These are phyloP conservation scores for Microsporum audouinii DNA, from an alignment of 2,329 filamentous ascomycete species.

Conservation along the genomic window DNA sequence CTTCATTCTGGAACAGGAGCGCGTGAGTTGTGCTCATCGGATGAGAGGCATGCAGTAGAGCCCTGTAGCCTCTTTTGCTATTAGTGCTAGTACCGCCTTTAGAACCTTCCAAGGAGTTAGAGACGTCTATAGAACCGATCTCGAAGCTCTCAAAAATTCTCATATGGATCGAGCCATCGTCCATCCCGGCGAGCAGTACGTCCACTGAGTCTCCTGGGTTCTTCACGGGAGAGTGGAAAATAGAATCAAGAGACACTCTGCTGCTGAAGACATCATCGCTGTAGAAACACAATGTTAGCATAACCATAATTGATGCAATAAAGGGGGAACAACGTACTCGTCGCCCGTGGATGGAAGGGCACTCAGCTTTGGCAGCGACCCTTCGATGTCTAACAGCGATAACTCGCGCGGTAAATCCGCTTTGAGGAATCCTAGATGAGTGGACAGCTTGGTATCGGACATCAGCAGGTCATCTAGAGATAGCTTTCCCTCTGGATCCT, in stretches of 20 bases:
- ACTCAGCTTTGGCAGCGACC: constrained; percentile 63
- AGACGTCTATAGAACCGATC: constrained; percentile 50
- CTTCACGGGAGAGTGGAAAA: constrained; percentile 52
- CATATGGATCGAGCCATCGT: constrained; percentile 59
- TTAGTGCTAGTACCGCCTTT: constrained; percentile 18
- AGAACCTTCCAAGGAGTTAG: background rate
- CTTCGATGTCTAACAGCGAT: constrained; percentile 63
- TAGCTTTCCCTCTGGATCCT: constrained; percentile 17
- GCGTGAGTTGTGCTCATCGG: constrained; percentile 63
- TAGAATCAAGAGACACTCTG: constrained; percentile 55
- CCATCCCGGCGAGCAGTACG: constrained; percentile 63
- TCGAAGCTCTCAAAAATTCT: constrained; percentile 79
- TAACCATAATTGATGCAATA: background rate
- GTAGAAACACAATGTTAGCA: constrained; percentile 22
- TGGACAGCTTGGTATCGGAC: constrained; percentile 26
- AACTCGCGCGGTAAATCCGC: constrained; percentile 60
- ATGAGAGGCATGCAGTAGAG: constrained; percentile 57
- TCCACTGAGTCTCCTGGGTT: constrained; percentile 64
- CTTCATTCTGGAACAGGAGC: constrained; percentile 43
- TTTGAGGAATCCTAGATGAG: constrained; percentile 24
- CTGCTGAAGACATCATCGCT: constrained; percentile 55
- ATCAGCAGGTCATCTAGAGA: constrained; percentile 34
- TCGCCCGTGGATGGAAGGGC: constrained; percentile 55
- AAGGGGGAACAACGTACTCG: constrained; percentile 30
- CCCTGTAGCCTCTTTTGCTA: constrained; percentile 33